Evolutionary conservation across 2,329 filamentous ascomycete species (phyloP).

Genomic region (Fusarium drepaniforme): DNA sequence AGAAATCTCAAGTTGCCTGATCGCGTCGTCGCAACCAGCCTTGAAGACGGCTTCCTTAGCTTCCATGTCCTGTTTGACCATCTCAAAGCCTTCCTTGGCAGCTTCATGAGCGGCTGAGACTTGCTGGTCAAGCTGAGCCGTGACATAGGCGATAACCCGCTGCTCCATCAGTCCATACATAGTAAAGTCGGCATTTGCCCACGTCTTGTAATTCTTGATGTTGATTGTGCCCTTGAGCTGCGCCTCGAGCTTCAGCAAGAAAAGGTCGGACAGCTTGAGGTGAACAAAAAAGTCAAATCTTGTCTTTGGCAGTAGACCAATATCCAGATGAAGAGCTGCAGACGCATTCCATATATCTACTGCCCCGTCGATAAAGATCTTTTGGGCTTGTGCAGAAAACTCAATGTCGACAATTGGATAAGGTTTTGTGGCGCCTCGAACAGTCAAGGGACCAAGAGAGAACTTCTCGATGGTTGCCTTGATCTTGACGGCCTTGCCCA

Average conservation of each 20-base stretch:
- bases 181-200: not conserved
- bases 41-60: not conserved
- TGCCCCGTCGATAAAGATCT: not conserved
- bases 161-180: not conserved
- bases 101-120: not conserved
- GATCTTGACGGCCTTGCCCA: not conserved
- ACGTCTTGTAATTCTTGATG: not conserved
- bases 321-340: not conserved
- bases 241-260: not conserved
- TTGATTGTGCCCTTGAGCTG: not conserved
- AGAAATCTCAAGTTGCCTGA: not conserved
- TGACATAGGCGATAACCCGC: not conserved
- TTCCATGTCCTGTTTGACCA: not conserved
- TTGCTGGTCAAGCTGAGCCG: not conserved
- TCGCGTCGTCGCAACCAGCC: not conserved
- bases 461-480: not conserved
- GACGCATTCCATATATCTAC: not conserved
- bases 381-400: not conserved
- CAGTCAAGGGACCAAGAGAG: not conserved
- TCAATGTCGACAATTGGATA: not conserved
- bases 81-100: not conserved
- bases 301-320: not conserved
- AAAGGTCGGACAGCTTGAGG: not conserved
- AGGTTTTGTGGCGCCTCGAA: not conserved
- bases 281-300: not conserved